Percentiles rank a stretch among this genome's conserved stretches.
phyloP scores from a whole-genome alignment of 2,329 filamentous ascomycete genomes.

The Fusarium chaquense region DNA sequence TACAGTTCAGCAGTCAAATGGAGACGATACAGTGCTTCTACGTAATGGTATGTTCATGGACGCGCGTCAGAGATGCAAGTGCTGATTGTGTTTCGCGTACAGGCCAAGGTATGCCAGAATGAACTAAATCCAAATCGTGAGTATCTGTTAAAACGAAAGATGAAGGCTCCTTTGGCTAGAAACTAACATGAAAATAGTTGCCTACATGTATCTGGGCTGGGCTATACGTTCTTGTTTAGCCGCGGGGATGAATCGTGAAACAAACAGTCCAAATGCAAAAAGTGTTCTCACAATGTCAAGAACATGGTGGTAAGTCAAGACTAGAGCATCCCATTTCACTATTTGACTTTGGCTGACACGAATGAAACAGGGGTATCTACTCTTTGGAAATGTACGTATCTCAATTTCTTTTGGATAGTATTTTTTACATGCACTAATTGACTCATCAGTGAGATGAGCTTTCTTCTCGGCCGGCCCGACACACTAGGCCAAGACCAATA shows the following conservation, averaged over 20 bases:
- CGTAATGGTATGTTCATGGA: background rate
- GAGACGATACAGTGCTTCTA: conserved; percentile 10
- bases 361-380: conserved; percentile 4
- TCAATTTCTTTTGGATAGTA: background rate
- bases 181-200: background rate
- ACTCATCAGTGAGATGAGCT: conserved; percentile 6
- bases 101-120: conserved; percentile 20
- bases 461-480: conserved; percentile 7
- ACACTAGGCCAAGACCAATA: conserved; percentile 15
- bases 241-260: conserved; percentile 14
- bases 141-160: background rate
- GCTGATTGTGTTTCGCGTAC: background rate
- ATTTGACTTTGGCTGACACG: background rate
- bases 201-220: conserved; percentile 15
- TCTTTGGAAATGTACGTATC: conserved; percentile 11
- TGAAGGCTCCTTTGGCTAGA: accelerated
- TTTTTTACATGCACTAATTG: background rate
- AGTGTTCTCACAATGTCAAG: conserved; percentile 1
- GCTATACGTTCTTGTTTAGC: conserved; percentile 13
- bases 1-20: conserved; percentile 7
- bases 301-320: conserved; percentile 9
- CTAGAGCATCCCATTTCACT: accelerated
- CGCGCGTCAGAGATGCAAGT: background rate
- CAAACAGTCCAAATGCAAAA: background rate
- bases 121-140: conserved; percentile 14